Evolutionary conservation across 2,329 filamentous ascomycete species (phyloP), one percentile per base, ranked within the genome.

Genomic region (Metarhizium album): DNA sequence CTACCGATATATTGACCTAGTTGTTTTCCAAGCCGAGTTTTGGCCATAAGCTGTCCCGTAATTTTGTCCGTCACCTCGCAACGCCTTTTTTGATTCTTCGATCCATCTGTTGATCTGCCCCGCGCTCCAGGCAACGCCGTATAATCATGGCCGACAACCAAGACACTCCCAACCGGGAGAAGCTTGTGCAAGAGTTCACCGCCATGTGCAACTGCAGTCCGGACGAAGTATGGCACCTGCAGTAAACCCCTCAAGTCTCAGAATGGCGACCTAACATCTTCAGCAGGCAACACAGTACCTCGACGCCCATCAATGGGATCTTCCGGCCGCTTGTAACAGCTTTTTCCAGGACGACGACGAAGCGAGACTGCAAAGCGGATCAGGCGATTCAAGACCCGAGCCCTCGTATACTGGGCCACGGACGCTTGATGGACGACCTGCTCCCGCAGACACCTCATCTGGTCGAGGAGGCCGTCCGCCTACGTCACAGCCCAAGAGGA

Each of bases 231-330:
- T 20, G 40, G 13, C n/a, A 49, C 14, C 33, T 29, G 2, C 7
- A 16, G n/a, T 8, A 11, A 11, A 14, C 8, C 2, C 24, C 31
- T 33, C 9, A 22, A 8, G 13, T 8, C n/a, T n/a, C 1, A 23
- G 18, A 20, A 20, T 13, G 4, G 16, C 24, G 35, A 18, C 27
- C 50, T 27, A 31, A n/a, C 9, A 20, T n/a, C 37, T 23, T n/a
- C 45, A 5, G 5, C 55, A 90, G 85, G 86, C 86, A 45, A 73
- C 74, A 51, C 74, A 83, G 54, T 86, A 86, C 57, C 79, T 91
- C 7, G 71, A 74, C 22, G 75, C 76, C 35, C 82, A 77, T 60
- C 70, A 76, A 56, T 89, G 86, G 83, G 77, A 89, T 60, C 68
- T 87, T 42, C 73, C 77, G 56, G 69, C 73, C 9, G 84, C 84